A percentile compares a stretch with the other conserved stretches of the same genome.
These are phyloP conservation scores for Tritrichomonas foetus DNA, from an alignment of 208 protist genomes.

Conservation along the genomic window DNA sequence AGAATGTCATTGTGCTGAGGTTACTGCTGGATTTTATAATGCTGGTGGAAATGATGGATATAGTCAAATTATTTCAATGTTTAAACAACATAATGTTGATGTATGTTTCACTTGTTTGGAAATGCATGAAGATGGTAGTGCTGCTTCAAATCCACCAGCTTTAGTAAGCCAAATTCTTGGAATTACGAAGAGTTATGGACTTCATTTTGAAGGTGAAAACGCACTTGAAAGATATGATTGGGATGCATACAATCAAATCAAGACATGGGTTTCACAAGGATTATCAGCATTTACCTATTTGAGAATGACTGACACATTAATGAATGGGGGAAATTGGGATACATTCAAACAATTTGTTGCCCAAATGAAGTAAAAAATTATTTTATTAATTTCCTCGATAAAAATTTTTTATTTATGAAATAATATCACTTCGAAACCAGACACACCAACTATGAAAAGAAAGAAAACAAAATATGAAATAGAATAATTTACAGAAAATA, in stretches of 20 bases:
- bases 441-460: too few relatives aligned
- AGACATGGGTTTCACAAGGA: background rate
- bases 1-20: background rate
- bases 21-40: background rate
- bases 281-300: background rate
- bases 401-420: too few relatives aligned
- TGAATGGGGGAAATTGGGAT: too few relatives aligned
- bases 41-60: background rate
- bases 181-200: background rate
- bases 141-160: background rate
- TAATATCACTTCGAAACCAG: too few relatives aligned
- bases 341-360: too few relatives aligned
- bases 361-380: too few relatives aligned
- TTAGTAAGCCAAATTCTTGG: background rate
- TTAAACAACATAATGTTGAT: background rate
- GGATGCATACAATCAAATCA: background rate
- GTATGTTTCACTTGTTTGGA: slow-evolving; percentile 27
- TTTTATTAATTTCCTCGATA: too few relatives aligned
- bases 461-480: background rate
- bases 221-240: slow-evolving; percentile 4
- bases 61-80: background rate
- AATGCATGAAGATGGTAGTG: background rate
- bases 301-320: background rate
- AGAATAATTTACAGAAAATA: too few relatives aligned
- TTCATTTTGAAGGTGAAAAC: slow-evolving; percentile 30